A percentile compares a stretch with the other conserved stretches of the same genome.
Conservation (phyloP, 228 moss, liverwort and hornwort species). For the Sphagnum fallax region DNA sequence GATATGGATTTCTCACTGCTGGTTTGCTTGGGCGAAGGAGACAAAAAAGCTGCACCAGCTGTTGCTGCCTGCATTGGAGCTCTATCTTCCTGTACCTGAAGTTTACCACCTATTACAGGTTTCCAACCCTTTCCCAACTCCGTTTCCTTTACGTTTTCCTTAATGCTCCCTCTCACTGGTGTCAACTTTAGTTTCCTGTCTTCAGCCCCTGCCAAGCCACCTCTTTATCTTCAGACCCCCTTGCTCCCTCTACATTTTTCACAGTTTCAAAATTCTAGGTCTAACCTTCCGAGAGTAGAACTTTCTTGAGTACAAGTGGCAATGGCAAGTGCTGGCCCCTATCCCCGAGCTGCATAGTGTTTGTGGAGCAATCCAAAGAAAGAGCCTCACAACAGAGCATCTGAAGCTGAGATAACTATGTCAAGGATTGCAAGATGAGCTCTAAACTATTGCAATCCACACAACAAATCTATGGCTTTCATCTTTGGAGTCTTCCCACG, state of each 20-base stretch:
- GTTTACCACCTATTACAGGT: conserved; percentile 74
- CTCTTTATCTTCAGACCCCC: conserved; percentile 23
- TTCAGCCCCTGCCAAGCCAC: conserved; percentile 38
- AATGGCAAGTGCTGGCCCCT: too few relatives aligned
- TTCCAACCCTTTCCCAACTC: conserved; percentile 73
- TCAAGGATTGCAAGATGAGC: too few relatives aligned
- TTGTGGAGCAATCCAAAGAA: too few relatives aligned
- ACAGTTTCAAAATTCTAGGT: not conserved
- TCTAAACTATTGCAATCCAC: too few relatives aligned
- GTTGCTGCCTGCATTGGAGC: conserved; percentile 56
- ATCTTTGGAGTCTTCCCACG: too few relatives aligned
- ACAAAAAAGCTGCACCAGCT: conserved; percentile 39
- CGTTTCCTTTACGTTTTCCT: conserved; percentile 46
- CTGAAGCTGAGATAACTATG: too few relatives aligned
- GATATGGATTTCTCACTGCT: conserved; percentile 68
- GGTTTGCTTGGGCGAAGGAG: conserved; percentile 63
- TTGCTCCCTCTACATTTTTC: conserved; percentile 1
- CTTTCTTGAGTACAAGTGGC: too few relatives aligned
- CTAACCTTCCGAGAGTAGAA: not conserved
- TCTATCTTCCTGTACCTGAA: conserved; percentile 58
- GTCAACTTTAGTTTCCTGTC: conserved; percentile 30
- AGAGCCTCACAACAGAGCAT: too few relatives aligned
- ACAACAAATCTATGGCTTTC: too few relatives aligned
- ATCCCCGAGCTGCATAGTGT: too few relatives aligned
- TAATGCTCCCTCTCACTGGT: conserved; percentile 45